Conservation (phyloP, 2,329 filamentous ascomycete species). For the Sclerotinia spermophila region DNA sequence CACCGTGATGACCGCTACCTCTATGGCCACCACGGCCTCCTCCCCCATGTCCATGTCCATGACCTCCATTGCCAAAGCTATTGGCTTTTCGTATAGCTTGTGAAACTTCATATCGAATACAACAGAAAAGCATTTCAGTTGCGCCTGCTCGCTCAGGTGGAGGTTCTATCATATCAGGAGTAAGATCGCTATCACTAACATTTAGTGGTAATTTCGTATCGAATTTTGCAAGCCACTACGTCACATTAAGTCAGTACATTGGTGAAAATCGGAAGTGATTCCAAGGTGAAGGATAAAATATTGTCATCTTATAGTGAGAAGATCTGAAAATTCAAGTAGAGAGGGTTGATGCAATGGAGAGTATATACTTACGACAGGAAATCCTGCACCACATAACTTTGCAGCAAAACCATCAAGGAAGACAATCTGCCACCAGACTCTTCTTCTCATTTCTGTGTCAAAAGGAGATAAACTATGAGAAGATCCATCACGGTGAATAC, state of each 20-base stretch:
- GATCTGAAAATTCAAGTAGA: not conserved
- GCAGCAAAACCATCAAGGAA: slow-evolving; percentile 57
- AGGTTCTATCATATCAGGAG: slow-evolving; percentile 42
- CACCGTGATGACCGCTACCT: not conserved
- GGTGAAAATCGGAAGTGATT: no score
- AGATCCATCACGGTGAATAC: slow-evolving; percentile 46
- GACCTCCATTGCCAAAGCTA: slow-evolving; percentile 2
- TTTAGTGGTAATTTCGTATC: slow-evolving; percentile 52
- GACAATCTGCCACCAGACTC: slow-evolving; percentile 60
- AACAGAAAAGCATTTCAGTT: slow-evolving; percentile 47
- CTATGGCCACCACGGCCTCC: not conserved
- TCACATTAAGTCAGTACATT: not conserved
- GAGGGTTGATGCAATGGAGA: not conserved
- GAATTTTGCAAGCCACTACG: slow-evolving; percentile 40
- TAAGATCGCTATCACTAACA: slow-evolving; percentile 52
- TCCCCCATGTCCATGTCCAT: not conserved
- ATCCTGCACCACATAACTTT: slow-evolving; percentile 51
- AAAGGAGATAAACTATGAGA: slow-evolving; percentile 44
- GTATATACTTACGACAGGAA: slow-evolving; percentile 29
- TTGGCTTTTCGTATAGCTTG: slow-evolving; percentile 25
- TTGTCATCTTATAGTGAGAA: not conserved
- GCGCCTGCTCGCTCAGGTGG: slow-evolving; percentile 43
- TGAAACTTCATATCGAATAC: slow-evolving; percentile 39
- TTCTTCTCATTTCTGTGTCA: slow-evolving; percentile 57
- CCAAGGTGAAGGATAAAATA: not conserved